These are phyloP conservation scores for Aspergillus fischeri DNA, from an alignment of 2,329 filamentous ascomycete species.

Conservation along the genomic window DNA sequence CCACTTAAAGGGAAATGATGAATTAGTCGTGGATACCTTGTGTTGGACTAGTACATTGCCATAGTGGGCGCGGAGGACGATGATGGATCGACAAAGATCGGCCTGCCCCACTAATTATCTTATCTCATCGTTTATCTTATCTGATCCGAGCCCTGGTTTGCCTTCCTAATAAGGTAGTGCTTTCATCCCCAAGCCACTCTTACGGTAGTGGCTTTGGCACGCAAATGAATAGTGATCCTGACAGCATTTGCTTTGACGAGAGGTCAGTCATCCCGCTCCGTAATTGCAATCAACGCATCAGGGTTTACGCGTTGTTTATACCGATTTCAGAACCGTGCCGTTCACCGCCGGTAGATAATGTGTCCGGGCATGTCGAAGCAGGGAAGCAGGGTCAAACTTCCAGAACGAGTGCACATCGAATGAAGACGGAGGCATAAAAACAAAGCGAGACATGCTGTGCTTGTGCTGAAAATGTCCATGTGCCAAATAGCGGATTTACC, in stretches of 20 bases:
- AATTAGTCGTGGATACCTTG: no score
- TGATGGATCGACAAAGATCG: no score
- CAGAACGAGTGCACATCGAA: slow-evolving; percentile 44
- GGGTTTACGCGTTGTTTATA: no score
- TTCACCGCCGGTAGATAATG: slow-evolving; percentile 24
- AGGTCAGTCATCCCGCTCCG: no score
- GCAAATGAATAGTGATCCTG: no score
- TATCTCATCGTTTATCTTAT: slow-evolving; percentile 7
- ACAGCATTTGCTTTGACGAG: no score
- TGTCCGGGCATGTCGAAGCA: slow-evolving; percentile 27
- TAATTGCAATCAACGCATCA: no score
- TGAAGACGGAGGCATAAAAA: slow-evolving; percentile 35
- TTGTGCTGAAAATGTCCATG: slow-evolving; percentile 46
- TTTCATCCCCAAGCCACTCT: neutral
- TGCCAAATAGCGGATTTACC: slow-evolving; percentile 38
- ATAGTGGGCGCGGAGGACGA: no score
- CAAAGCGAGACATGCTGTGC: slow-evolving; percentile 43
- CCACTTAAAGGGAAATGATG: no score
- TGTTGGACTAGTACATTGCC: no score
- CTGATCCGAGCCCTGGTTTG: slow-evolving; percentile 1
- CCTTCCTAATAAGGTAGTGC: neutral
- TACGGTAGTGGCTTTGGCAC: neutral
- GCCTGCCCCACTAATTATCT: neutral
- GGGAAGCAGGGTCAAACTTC: slow-evolving; percentile 14
- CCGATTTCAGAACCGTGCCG: no score